Conservation (phyloP, 371 early-diverging fungal genomes). For the Mucor sp. region DNA sequence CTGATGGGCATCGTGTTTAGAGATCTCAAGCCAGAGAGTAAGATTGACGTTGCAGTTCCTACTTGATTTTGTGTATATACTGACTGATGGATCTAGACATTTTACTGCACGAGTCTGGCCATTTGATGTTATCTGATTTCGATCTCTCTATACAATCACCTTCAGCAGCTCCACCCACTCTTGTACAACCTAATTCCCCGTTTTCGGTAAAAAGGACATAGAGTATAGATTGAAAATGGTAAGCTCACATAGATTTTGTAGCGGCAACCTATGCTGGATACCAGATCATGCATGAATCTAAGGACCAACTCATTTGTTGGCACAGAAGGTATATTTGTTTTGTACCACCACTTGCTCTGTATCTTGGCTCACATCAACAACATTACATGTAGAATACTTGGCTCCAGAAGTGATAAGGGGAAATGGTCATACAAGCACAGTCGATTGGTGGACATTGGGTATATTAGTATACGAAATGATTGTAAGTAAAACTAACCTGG, state of each 20-base stretch:
- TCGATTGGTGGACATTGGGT: constrained; percentile 99
- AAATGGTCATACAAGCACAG: constrained; percentile 80
- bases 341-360: neutral
- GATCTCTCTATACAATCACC: constrained; percentile 89
- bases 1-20: constrained; percentile 85
- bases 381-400: constrained; percentile 73
- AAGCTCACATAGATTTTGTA: neutral
- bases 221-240: neutral
- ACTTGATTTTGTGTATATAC: too few relatives aligned
- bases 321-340: constrained; percentile 74
- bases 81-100: constrained; percentile 77
- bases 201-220: constrained; percentile 37
- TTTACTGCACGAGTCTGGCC: constrained; percentile 76
- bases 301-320: constrained; percentile 95
- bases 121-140: constrained; percentile 91
- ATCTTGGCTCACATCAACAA: neutral
- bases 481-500: constrained; percentile 32
- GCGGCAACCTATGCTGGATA: constrained; percentile 68
- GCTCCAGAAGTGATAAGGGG: constrained; percentile 92
- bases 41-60: constrained; percentile 55
- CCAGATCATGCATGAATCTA: constrained; percentile 78
- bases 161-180: constrained; percentile 79
- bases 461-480: constrained; percentile 96
- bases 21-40: constrained; percentile 92
- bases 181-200: constrained; percentile 68